Evolutionary conservation across 2,329 filamentous ascomycete species (phyloP).

Genomic region (Colletotrichum costaricense): DNA sequence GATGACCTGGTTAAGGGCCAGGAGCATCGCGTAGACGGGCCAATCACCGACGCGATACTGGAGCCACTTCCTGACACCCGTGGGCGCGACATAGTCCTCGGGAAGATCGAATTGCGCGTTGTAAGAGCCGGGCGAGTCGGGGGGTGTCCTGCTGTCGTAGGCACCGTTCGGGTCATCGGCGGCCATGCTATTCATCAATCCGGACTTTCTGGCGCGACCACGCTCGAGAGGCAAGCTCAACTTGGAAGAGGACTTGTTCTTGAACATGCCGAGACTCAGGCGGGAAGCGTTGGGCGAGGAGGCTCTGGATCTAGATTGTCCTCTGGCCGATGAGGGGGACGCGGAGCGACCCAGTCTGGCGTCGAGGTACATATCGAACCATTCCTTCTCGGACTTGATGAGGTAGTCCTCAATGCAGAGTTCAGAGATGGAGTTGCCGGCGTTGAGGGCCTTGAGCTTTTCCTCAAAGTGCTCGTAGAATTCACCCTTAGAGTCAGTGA

Average conservation of each 20-base stretch:
- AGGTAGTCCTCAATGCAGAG: constrained; percentile 75
- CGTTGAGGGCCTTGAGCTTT: constrained; percentile 63
- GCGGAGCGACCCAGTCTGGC: constrained; percentile 65
- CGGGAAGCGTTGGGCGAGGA: constrained; percentile 24
- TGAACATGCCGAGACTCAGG: constrained; percentile 27
- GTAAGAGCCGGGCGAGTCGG: constrained; percentile 42
- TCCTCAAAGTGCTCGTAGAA: constrained; percentile 70
- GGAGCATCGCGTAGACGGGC: constrained; percentile 71
- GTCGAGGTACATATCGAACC: constrained; percentile 69
- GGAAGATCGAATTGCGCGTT: constrained; percentile 68
- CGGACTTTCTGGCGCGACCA: constrained; percentile 18
- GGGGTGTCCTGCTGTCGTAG: constrained; percentile 24
- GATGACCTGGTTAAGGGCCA: constrained; percentile 72
- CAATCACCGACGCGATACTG: constrained; percentile 69
- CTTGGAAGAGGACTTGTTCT: constrained; percentile 32
- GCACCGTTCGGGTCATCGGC: not conserved
- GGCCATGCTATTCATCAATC: constrained; percentile 21
- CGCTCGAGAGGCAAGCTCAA: constrained; percentile 28
- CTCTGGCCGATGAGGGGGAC: constrained; percentile 45
- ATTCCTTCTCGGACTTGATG: constrained; percentile 73
- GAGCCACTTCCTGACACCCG: constrained; percentile 63
- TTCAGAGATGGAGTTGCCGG: constrained; percentile 65
- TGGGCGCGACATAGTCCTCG: constrained; percentile 66
- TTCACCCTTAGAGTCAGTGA: constrained; percentile 72
- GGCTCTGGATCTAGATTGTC: constrained; percentile 2